These are phyloP conservation scores for Suillus luteus DNA, from an alignment of 768 basidiomycete species.

Conservation along the genomic window DNA sequence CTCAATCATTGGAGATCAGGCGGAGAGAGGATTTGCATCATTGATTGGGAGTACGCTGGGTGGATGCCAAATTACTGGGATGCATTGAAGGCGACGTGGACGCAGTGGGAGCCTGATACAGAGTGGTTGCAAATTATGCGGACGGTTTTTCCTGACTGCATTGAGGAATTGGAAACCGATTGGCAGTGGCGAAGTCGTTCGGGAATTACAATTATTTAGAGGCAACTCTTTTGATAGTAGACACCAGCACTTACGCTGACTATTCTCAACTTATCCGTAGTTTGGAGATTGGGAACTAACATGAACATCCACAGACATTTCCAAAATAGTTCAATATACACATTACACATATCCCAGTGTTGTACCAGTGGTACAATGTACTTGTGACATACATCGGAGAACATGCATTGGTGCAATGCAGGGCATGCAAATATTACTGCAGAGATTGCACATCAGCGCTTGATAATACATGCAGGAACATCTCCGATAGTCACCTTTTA, in stretches of 20 bases:
- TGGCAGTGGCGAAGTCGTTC: background rate
- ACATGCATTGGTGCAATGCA: too few relatives aligned
- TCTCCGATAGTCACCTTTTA: too few relatives aligned
- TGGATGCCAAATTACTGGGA: background rate
- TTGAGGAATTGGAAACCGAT: background rate
- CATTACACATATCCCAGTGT: too few relatives aligned
- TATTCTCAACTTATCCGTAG: too few relatives aligned
- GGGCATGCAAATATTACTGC: too few relatives aligned
- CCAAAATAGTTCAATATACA: too few relatives aligned
- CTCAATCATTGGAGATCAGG: background rate
- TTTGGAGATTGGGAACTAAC: too few relatives aligned
- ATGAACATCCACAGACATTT: too few relatives aligned
- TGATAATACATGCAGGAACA: too few relatives aligned
- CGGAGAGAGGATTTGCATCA: background rate
- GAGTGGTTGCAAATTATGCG: background rate
- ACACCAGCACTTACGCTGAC: background rate
- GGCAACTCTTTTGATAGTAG: background rate
- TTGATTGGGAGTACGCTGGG: background rate
- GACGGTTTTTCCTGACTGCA: background rate
- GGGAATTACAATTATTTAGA: background rate
- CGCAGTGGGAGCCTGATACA: background rate
- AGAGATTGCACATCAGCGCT: too few relatives aligned
- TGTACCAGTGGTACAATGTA: too few relatives aligned
- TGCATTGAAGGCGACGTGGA: background rate
- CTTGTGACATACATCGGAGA: too few relatives aligned